phyloP scores from a whole-genome alignment of 2,329 filamentous ascomycete species.

The Bisporella sp. region DNA sequence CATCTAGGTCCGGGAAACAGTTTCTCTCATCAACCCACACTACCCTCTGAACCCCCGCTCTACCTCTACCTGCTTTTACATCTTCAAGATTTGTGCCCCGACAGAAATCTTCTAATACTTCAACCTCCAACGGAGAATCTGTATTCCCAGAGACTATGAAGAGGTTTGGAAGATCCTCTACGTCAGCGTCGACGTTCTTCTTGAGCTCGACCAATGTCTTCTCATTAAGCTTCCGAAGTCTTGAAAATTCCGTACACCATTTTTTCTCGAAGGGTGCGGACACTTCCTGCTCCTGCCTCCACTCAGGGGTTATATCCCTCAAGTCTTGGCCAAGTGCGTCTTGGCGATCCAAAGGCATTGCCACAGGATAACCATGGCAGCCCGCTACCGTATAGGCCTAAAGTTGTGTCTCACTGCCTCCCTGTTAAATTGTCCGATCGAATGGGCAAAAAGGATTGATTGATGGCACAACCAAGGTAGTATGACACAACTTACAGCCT shows the following conservation, averaged over 20 bases:
- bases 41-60: background rate
- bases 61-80: background rate
- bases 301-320: too few species aligned
- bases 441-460: too few species aligned
- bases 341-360: too few species aligned
- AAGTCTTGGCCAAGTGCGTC: too few species aligned
- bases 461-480: too few species aligned
- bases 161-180: background rate
- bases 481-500: too few species aligned
- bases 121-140: background rate
- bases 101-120: background rate
- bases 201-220: background rate
- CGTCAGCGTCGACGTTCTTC: background rate
- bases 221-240: background rate
- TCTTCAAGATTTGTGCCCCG: background rate
- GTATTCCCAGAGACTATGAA: background rate
- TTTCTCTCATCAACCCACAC: conserved; percentile 1
- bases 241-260: background rate
- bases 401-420: too few species aligned
- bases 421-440: too few species aligned
- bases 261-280: background rate
- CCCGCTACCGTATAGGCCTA: too few species aligned
- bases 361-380: too few species aligned
- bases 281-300: too few species aligned
- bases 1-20: background rate